Evolutionary conservation across 345 rosid species (phyloP), one percentile per base, ranked within the genome.

Genomic region (Rubroshorea leprosula): DNA sequence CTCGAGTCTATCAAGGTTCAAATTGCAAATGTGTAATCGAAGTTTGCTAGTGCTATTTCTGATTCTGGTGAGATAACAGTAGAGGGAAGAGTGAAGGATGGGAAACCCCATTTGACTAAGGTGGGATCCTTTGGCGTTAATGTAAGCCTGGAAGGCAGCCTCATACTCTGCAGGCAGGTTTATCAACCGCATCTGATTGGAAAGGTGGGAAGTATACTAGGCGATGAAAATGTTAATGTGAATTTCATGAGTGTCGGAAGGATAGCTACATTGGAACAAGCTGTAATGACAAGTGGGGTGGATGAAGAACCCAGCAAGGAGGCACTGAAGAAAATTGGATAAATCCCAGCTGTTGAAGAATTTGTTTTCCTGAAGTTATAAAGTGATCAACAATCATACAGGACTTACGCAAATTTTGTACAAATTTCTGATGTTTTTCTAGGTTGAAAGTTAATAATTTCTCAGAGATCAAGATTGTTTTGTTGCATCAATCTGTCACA

Each of bases 101-200:
- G 86, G 13, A 74, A 74, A 27, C 90, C 92, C 22, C 81, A 69
- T 50, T 65, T 85, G 54, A 79, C 84, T 7, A 79, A 65, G 66
- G 80, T 83, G 11, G 96, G 96, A 25, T 73, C 90, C 1, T 83
- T 81, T 12, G 68, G 64, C 20, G 90, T 88, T n/a, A 87, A 85
- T 63, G 90, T 85, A 66, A 88, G 85, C 79, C 57, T 88, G 65
- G 90, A 88, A 77, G 92, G 96, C 53, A 75, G 80, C 72, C 58
- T 87, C 31, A 70, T 87, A 24, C 80, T 85, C 1, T 83, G 84
- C 70, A 66, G 80, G 57, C 95, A 86, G 76, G 66, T 78, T 45
- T 90, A 86, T 76, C 86, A 81, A 67, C 90, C 90, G 0, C 86
- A 84, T 48, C 74, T 83, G 72, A 81, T 83, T 26, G 95, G 95